Conservation (phyloP, 257 asterid species). For the Solanum pennellii region DNA sequence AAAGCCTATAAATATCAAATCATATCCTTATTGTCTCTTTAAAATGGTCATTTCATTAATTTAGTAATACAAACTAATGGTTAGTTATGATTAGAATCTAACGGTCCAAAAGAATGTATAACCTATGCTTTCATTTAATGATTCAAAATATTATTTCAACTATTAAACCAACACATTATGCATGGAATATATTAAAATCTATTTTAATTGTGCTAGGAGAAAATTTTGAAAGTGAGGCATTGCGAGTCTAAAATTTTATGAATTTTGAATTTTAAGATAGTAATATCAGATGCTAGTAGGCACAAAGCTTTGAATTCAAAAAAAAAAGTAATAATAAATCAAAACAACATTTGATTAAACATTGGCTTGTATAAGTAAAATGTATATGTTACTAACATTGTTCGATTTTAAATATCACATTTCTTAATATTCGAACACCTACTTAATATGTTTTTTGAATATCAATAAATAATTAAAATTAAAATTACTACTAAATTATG, state of each 20-base stretch:
- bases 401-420: background rate
- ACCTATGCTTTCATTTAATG: background rate
- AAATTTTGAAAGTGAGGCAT: background rate
- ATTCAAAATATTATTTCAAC: background rate
- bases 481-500: background rate
- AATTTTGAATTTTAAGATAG: background rate
- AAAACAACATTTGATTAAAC: background rate
- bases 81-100: conserved; percentile 9
- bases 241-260: background rate
- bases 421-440: background rate
- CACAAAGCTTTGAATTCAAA: background rate
- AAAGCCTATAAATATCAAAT: background rate
- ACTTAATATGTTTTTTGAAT: background rate
- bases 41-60: background rate
- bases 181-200: background rate
- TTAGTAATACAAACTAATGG: conserved; percentile 5
- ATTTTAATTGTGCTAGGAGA: background rate
- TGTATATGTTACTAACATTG: background rate
- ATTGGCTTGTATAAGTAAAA: background rate
- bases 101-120: conserved; percentile 11
- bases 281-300: background rate
- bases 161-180: background rate
- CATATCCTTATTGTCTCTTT: background rate
- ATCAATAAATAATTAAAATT: background rate
- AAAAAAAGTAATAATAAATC: background rate